Conservation (phyloP, 228 moss, liverwort and hornwort genomes). For the Sphagnum fallax region DNA sequence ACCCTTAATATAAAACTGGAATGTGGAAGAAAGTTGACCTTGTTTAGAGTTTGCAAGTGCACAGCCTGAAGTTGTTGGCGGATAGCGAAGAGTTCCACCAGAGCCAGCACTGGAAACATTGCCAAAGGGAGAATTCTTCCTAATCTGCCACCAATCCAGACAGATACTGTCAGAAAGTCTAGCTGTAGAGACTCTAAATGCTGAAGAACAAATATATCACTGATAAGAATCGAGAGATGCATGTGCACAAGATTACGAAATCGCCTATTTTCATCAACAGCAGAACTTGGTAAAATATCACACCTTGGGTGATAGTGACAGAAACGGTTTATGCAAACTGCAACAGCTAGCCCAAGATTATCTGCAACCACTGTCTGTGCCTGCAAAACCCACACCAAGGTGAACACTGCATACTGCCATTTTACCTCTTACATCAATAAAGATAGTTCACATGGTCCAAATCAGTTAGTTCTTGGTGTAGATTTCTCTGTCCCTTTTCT, state of each 20-base stretch:
- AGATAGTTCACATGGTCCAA: too few species aligned
- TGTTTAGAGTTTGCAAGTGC: slow-evolving; percentile 85
- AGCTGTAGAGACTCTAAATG: too few species aligned
- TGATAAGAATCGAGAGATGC: too few species aligned
- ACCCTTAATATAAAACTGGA: background rate
- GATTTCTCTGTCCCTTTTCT: too few species aligned
- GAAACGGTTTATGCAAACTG: slow-evolving; percentile 56
- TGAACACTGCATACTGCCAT: background rate
- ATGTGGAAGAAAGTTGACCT: slow-evolving; percentile 22
- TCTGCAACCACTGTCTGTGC: slow-evolving; percentile 93
- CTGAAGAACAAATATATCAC: too few species aligned
- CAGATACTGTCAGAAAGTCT: too few species aligned
- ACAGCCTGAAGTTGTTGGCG: slow-evolving; percentile 78
- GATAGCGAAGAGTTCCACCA: slow-evolving; percentile 73
- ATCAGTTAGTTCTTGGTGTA: too few species aligned
- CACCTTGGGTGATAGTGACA: slow-evolving; percentile 35
- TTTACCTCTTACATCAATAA: too few species aligned
- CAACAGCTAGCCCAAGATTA: slow-evolving; percentile 81
- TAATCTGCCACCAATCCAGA: slow-evolving; percentile 13
- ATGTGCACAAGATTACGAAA: too few species aligned
- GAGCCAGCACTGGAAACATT: slow-evolving; percentile 51
- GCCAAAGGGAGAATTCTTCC: slow-evolving; percentile 45
- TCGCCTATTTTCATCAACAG: too few species aligned
- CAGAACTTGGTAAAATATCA: too few species aligned
- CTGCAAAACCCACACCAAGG: slow-evolving; percentile 21